A percentile compares a stretch with the other conserved stretches of the same genome.
Evolutionary conservation across 768 basidiomycete genomes (phyloP).

Genomic region (Hydnomerulius pinastri): DNA sequence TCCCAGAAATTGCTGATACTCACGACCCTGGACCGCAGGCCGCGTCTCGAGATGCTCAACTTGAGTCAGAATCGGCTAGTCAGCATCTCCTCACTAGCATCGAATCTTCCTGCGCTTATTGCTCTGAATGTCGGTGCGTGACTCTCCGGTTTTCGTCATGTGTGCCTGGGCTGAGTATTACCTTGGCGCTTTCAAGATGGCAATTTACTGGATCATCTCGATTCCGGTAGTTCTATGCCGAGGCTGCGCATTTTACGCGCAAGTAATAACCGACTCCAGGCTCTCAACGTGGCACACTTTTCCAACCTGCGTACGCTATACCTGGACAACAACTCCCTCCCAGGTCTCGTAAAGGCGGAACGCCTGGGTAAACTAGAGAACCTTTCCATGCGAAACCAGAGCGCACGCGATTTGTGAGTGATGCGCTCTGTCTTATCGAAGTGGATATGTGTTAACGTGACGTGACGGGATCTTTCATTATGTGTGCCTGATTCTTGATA

Average conservation of each 20-base stretch:
- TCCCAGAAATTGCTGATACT: slow-evolving; percentile 7
- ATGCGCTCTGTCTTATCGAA: slow-evolving; percentile 13
- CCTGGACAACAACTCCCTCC: slow-evolving; percentile 80
- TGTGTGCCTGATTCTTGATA: slow-evolving; percentile 32
- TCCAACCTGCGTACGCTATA: slow-evolving; percentile 86
- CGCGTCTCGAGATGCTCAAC: slow-evolving; percentile 79
- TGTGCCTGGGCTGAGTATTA: slow-evolving; percentile 14
- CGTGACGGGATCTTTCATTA: slow-evolving; percentile 41
- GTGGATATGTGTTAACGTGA: slow-evolving; percentile 22
- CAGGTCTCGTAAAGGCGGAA: slow-evolving; percentile 51
- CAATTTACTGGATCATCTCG: slow-evolving; percentile 63
- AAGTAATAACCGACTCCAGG: slow-evolving; percentile 76
- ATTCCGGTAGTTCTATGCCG: slow-evolving; percentile 55
- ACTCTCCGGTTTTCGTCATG: slow-evolving; percentile 13
- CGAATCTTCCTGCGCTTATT: slow-evolving; percentile 57
- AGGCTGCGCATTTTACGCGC: slow-evolving; percentile 82
- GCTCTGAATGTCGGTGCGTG: slow-evolving; percentile 84
- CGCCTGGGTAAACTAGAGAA: slow-evolving; percentile 79
- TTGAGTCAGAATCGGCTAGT: slow-evolving; percentile 74
- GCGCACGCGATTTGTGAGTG: slow-evolving; percentile 73
- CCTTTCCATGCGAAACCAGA: slow-evolving; percentile 89
- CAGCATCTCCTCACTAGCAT: slow-evolving; percentile 58
- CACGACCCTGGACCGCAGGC: slow-evolving; percentile 33
- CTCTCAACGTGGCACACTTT: slow-evolving; percentile 63
- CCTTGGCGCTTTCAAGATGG: slow-evolving; percentile 52